phyloP scores from a whole-genome alignment of 1,284 basidiomycete genomes.

The Puccinia horiana region DNA sequence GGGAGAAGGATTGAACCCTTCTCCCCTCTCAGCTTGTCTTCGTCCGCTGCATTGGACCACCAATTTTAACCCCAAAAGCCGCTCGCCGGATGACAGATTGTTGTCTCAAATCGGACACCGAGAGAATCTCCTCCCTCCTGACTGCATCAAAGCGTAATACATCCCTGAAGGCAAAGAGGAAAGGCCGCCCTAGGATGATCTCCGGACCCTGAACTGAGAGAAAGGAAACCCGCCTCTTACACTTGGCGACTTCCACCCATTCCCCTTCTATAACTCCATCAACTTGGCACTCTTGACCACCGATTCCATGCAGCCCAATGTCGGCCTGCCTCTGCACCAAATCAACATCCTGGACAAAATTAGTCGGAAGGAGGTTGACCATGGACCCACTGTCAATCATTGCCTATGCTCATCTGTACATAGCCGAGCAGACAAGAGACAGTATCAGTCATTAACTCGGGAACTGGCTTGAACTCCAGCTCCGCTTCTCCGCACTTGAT shows the following conservation, averaged over 20 bases:
- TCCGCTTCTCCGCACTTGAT: no score
- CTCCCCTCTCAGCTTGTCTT: no score
- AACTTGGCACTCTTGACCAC: neutral
- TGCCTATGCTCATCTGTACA: neutral
- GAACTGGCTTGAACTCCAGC: no score
- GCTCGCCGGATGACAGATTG: neutral
- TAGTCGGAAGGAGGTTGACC: neutral
- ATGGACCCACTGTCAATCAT: neutral
- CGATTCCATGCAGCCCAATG: neutral
- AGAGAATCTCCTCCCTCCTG: neutral
- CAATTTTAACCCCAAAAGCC: neutral
- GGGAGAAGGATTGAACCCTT: no score
- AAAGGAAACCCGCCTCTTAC: no score
- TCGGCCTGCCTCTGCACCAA: neutral
- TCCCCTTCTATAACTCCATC: constrained; percentile 1
- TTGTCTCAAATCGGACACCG: neutral
- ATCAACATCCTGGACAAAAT: neutral
- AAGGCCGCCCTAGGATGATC: neutral
- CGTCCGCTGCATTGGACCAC: no score
- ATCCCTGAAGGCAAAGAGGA: neutral
- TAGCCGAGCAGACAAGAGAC: constrained; percentile 3
- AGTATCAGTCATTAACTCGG: no score
- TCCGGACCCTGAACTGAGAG: neutral
- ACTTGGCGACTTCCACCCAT: neutral
- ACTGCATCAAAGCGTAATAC: neutral